phyloP scores from a whole-genome alignment of 352 stramenopile genomes.

The Phytopythium aichiense region DNA sequence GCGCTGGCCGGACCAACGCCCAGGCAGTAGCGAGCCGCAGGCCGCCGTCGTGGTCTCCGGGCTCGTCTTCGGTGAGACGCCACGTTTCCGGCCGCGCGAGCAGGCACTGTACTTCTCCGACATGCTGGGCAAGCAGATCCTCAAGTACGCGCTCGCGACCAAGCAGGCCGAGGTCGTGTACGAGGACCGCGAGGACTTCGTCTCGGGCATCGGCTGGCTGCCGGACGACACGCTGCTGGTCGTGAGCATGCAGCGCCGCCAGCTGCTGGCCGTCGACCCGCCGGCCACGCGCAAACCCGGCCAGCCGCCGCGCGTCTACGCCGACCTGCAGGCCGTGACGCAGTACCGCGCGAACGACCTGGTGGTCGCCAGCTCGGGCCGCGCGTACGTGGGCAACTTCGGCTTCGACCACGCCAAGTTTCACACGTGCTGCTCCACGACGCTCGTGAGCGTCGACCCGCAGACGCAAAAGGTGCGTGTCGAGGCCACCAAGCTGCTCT shows the following conservation, averaged over 20 bases:
- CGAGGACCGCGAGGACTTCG: slow-evolving; percentile 35
- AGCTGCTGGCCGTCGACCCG: slow-evolving; percentile 39
- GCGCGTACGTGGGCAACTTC: slow-evolving; percentile 60
- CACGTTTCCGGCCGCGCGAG: slow-evolving; percentile 48
- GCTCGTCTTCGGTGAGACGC: slow-evolving; percentile 50
- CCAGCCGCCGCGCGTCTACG: slow-evolving; percentile 33
- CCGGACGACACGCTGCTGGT: slow-evolving; percentile 40
- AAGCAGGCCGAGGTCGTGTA: slow-evolving; percentile 34
- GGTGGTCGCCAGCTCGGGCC: slow-evolving; percentile 35
- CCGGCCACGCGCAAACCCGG: neutral
- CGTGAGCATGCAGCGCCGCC: slow-evolving; percentile 23
- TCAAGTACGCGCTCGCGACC: slow-evolving; percentile 41
- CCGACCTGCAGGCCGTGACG: slow-evolving; percentile 42
- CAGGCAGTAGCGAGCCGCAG: slow-evolving; percentile 21
- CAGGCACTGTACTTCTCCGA: slow-evolving; percentile 64
- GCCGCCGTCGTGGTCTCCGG: slow-evolving; percentile 28
- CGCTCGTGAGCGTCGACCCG: slow-evolving; percentile 50
- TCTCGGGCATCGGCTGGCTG: slow-evolving; percentile 58
- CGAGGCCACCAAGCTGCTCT: slow-evolving; percentile 47
- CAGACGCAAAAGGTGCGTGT: slow-evolving; percentile 36
- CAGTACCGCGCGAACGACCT: slow-evolving; percentile 51
- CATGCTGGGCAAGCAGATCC: slow-evolving; percentile 46
- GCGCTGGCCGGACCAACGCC: neutral
- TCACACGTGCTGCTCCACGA: slow-evolving; percentile 33
- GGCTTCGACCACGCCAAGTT: slow-evolving; percentile 44